Conservation (phyloP, 257 asterid species). For the Osmanthus fragrans region DNA sequence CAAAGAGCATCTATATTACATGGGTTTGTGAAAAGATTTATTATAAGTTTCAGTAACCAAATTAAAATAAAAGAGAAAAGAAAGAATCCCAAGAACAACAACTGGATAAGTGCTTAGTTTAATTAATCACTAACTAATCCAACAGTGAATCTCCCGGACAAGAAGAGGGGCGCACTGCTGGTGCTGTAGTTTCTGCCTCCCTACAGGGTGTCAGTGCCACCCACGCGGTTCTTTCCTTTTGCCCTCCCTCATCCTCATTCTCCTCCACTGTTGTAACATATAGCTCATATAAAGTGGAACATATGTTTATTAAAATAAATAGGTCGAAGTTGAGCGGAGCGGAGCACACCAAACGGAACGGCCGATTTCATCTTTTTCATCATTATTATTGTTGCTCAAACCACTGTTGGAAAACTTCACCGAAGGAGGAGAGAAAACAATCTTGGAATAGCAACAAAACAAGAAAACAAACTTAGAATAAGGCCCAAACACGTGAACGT, state of each 20-base stretch:
- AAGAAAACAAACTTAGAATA: too few species aligned
- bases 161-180: neutral
- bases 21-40: conserved; percentile 26
- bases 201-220: conserved; percentile 19
- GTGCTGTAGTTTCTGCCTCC: conserved; percentile 1
- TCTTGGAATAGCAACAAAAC: too few species aligned
- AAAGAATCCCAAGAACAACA: neutral
- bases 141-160: conserved; percentile 8
- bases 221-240: conserved; percentile 17
- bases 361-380: too few species aligned
- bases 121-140: neutral
- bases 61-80: neutral
- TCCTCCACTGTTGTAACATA: neutral
- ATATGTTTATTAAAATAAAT: too few species aligned
- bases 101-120: neutral
- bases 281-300: too few species aligned
- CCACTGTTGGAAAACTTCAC: too few species aligned
- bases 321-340: too few species aligned
- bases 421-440: too few species aligned
- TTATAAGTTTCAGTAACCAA: neutral
- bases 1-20: conserved; percentile 35
- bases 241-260: neutral
- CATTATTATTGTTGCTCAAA: too few species aligned
- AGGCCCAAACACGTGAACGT: too few species aligned
- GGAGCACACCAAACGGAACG: too few species aligned